Conservation (phyloP, 2,329 filamentous ascomycete species). For the Metarhizium anisopliae region DNA sequence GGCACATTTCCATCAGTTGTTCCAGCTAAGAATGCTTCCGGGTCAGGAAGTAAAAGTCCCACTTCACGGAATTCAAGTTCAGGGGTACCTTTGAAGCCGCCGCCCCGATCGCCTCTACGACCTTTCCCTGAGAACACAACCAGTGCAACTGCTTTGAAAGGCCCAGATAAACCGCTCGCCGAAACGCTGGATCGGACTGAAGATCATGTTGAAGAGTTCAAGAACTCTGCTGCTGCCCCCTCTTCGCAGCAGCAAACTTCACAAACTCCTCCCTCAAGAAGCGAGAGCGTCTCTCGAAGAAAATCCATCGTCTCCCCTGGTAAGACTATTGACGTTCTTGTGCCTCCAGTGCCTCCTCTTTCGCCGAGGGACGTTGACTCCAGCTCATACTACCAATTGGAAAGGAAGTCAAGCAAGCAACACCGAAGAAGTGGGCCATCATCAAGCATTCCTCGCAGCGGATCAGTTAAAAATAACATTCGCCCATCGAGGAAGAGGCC, state of each 20-base stretch:
- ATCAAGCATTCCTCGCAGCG: constrained; percentile 20
- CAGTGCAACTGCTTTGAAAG: neutral
- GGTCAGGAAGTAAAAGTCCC: neutral
- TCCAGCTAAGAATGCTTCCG: neutral
- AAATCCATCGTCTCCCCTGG: neutral
- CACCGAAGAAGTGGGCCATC: constrained; percentile 7
- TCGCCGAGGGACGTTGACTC: neutral
- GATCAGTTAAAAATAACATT: constrained; percentile 20
- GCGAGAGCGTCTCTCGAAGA: neutral
- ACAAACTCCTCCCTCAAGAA: neutral
- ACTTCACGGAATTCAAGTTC: neutral
- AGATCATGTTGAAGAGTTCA: neutral
- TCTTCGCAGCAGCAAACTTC: neutral
- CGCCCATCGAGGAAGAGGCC: constrained; percentile 21
- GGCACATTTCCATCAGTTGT: neutral
- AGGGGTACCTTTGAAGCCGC: neutral
- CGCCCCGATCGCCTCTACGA: constrained; percentile 1
- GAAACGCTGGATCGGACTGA: neutral
- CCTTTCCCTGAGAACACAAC: neutral
- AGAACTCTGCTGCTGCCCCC: neutral
- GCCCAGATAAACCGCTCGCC: neutral
- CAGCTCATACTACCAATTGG: neutral
- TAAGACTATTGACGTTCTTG: constrained; percentile 4
- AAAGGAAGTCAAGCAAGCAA: neutral
- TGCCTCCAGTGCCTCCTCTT: constrained; percentile 7